These are phyloP conservation scores for Trichoderma aggressivum DNA, from an alignment of 2,329 filamentous ascomycete species.

Conservation along the genomic window DNA sequence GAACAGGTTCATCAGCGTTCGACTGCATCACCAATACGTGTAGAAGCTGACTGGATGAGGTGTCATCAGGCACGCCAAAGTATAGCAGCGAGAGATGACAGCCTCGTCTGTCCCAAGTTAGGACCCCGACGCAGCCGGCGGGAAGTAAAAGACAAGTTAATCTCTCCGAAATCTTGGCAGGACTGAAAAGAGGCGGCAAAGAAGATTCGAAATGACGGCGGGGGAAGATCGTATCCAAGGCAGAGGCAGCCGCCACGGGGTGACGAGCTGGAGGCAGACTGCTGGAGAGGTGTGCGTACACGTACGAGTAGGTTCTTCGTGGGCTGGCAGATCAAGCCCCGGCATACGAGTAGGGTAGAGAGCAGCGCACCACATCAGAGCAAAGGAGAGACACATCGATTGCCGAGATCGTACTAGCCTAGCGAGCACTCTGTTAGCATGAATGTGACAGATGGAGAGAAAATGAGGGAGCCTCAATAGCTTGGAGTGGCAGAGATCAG, in stretches of 20 bases:
- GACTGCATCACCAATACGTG: neutral
- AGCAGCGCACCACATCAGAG: neutral
- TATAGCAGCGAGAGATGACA: neutral
- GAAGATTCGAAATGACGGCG: neutral
- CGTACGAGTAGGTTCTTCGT: neutral
- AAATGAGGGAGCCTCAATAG: slow-evolving; percentile 4
- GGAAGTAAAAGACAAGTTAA: neutral
- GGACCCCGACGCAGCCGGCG: neutral
- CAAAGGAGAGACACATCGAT: neutral
- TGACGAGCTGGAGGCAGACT: neutral
- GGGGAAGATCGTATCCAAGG: neutral
- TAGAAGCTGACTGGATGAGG: neutral
- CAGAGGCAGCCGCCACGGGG: slow-evolving; percentile 3
- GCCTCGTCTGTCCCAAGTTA: neutral
- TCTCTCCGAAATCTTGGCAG: neutral
- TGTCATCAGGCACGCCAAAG: neutral
- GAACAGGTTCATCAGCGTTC: neutral
- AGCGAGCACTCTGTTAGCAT: neutral
- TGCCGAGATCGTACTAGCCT: slow-evolving; percentile 17
- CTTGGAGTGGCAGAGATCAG: slow-evolving; percentile 6
- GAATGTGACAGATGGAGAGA: neutral
- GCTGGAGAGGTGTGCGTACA: neutral
- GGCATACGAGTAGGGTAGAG: neutral
- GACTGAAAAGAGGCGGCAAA: neutral
- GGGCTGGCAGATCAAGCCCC: neutral